phyloP scores from a whole-genome alignment of 1,284 basidiomycete species.

The Moniliophthora roreri region DNA sequence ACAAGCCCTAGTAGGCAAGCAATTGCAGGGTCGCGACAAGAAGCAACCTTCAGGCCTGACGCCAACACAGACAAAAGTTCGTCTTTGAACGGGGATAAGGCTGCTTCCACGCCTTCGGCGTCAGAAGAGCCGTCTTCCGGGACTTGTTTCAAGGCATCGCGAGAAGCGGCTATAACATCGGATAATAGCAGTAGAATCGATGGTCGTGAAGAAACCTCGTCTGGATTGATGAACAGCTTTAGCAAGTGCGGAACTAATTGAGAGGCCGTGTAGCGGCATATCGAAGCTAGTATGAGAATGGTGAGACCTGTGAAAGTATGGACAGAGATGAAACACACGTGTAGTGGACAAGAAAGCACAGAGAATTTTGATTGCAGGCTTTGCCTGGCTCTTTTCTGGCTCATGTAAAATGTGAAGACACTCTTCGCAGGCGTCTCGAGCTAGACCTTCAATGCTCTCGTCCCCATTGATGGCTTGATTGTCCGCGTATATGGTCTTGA shows the following conservation, averaged over 20 bases:
- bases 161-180: slow-evolving; percentile 56
- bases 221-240: slow-evolving; percentile 74
- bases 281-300: slow-evolving; percentile 50
- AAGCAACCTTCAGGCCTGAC: slow-evolving; percentile 56
- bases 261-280: slow-evolving; percentile 67
- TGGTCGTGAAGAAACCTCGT: slow-evolving; percentile 73
- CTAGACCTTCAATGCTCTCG: slow-evolving; percentile 57
- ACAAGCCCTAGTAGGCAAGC: slow-evolving; percentile 63
- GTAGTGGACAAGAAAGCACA: slow-evolving; percentile 76
- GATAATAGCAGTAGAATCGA: slow-evolving; percentile 64
- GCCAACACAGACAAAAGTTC: slow-evolving; percentile 69
- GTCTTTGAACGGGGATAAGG: slow-evolving; percentile 71
- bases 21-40: slow-evolving; percentile 60
- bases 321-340: slow-evolving; percentile 46
- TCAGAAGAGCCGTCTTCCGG: slow-evolving; percentile 21
- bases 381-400: slow-evolving; percentile 90
- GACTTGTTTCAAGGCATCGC: slow-evolving; percentile 34
- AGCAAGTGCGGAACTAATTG: slow-evolving; percentile 75
- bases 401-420: slow-evolving; percentile 79
- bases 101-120: slow-evolving; percentile 30
- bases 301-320: slow-evolving; percentile 3
- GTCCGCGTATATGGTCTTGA: slow-evolving; percentile 68
- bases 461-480: slow-evolving; percentile 29
- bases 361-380: slow-evolving; percentile 80
- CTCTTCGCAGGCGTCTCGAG: slow-evolving; percentile 75